phyloP scores from a whole-genome alignment of 1,139 yeast species.

The Candida albicans region DNA sequence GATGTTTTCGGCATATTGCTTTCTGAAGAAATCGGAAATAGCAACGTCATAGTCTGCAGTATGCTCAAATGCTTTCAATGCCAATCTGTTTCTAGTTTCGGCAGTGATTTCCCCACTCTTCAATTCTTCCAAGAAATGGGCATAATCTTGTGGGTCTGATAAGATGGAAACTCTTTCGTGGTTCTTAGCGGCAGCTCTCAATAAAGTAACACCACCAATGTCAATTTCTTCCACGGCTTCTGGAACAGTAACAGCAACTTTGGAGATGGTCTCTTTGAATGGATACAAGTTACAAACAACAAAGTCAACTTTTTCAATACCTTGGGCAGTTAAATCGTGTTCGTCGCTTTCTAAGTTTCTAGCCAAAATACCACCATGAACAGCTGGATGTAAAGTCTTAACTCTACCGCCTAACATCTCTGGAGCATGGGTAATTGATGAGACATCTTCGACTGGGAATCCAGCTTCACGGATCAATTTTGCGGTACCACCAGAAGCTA shows the following conservation, averaged over 20 bases:
- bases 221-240: slow-evolving; percentile 99
- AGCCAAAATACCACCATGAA: slow-evolving; percentile 97
- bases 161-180: slow-evolving; percentile 93
- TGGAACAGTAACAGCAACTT: slow-evolving; percentile 90
- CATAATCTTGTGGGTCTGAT: slow-evolving; percentile 92
- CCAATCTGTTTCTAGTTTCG: slow-evolving; percentile 77
- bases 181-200: slow-evolving; percentile 98
- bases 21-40: slow-evolving; percentile 95
- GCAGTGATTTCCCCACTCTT: slow-evolving; percentile 67
- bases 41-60: slow-evolving; percentile 97
- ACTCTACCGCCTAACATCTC: slow-evolving; percentile 99
- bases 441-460: slow-evolving; percentile 95
- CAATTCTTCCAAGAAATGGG: slow-evolving; percentile 81
- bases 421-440: slow-evolving; percentile 94
- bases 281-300: slow-evolving; percentile 98
- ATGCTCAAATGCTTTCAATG: slow-evolving; percentile 96
- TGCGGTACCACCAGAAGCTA: slow-evolving; percentile 98
- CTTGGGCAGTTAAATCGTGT: slow-evolving; percentile 79
- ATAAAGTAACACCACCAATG: slow-evolving; percentile 95
- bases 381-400: slow-evolving; percentile 97
- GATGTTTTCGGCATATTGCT: slow-evolving; percentile 86
- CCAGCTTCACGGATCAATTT: slow-evolving; percentile 94
- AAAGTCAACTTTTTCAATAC: slow-evolving; percentile 91
- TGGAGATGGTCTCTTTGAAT: slow-evolving; percentile 94
- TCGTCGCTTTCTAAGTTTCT: slow-evolving; percentile 90